phyloP scores from a whole-genome alignment of 805 yeast genomes.

The Yamadazyma ubonensis region DNA sequence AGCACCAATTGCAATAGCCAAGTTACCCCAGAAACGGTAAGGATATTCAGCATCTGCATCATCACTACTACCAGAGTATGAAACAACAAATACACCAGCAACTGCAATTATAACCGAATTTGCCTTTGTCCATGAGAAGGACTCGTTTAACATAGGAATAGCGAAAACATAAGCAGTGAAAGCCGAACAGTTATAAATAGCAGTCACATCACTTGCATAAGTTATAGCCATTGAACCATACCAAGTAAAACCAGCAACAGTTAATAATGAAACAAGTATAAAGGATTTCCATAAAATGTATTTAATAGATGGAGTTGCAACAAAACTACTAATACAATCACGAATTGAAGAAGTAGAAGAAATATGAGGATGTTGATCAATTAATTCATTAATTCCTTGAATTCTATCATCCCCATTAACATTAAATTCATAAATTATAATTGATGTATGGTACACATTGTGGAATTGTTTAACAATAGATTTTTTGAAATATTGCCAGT shows the following conservation, averaged over 20 bases:
- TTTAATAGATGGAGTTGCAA: slow-evolving; percentile 44
- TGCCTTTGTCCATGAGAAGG: slow-evolving; percentile 60
- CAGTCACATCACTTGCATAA: slow-evolving; percentile 83
- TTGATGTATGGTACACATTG: slow-evolving; percentile 43
- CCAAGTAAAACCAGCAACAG: slow-evolving; percentile 82
- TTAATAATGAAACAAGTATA: slow-evolving; percentile 55
- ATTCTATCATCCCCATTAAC: slow-evolving; percentile 36
- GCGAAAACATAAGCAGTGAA: slow-evolving; percentile 86
- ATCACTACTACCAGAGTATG: slow-evolving; percentile 54
- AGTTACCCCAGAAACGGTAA: slow-evolving; percentile 63
- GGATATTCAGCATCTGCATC: slow-evolving; percentile 44
- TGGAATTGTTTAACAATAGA: slow-evolving; percentile 42
- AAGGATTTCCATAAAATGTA: slow-evolving; percentile 47
- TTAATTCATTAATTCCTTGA: slow-evolving; percentile 30
- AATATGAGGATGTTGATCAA: slow-evolving; percentile 37
- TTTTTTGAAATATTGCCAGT: slow-evolving; percentile 31
- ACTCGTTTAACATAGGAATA: slow-evolving; percentile 68
- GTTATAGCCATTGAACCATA: slow-evolving; percentile 78
- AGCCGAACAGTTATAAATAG: slow-evolving; percentile 87
- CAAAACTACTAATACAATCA: slow-evolving; percentile 35
- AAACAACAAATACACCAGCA: slow-evolving; percentile 73
- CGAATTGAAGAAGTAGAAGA: slow-evolving; percentile 31
- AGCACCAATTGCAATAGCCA: slow-evolving; percentile 72
- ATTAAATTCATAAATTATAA: slow-evolving; percentile 42
- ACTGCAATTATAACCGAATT: slow-evolving; percentile 70